These are phyloP conservation scores for Calocybe indica DNA, from an alignment of 768 basidiomycete species.

Conservation along the genomic window DNA sequence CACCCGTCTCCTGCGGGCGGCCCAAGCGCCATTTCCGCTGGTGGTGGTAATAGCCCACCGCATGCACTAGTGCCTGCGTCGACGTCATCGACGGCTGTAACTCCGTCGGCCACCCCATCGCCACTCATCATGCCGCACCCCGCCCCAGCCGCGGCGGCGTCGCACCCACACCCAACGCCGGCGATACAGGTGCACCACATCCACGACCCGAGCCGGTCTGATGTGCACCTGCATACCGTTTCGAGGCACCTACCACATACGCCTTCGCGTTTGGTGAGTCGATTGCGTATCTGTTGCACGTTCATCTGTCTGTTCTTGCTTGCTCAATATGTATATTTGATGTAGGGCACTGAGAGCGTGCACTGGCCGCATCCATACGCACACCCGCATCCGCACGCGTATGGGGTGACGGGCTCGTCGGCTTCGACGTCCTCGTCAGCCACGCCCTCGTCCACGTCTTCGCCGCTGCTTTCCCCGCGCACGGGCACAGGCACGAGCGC, in stretches of 20 bases:
- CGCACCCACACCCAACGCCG: conserved; percentile 11
- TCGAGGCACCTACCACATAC: conserved; percentile 14
- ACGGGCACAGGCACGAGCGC: not conserved
- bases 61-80: no score
- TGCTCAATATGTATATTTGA: conserved; percentile 4
- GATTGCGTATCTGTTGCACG: conserved; percentile 10
- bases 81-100: not conserved
- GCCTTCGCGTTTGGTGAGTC: conserved; percentile 12
- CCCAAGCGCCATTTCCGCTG: no score
- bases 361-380: no score
- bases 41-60: no score
- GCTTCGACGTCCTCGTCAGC: not conserved
- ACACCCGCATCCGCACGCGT: conserved; percentile 13
- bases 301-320: not conserved
- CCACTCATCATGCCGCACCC: conserved; percentile 1
- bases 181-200: conserved; percentile 2
- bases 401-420: conserved; percentile 3
- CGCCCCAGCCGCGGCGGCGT: conserved; percentile 20
- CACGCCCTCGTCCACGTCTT: not conserved
- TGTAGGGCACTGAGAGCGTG: no score
- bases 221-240: conserved; percentile 22
- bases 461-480: conserved; percentile 1
- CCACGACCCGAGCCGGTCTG: conserved; percentile 17
- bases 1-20: no score
- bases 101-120: not conserved